Evolutionary conservation across 2,329 filamentous ascomycete species (phyloP).

Genomic region (Fusarium musae): DNA sequence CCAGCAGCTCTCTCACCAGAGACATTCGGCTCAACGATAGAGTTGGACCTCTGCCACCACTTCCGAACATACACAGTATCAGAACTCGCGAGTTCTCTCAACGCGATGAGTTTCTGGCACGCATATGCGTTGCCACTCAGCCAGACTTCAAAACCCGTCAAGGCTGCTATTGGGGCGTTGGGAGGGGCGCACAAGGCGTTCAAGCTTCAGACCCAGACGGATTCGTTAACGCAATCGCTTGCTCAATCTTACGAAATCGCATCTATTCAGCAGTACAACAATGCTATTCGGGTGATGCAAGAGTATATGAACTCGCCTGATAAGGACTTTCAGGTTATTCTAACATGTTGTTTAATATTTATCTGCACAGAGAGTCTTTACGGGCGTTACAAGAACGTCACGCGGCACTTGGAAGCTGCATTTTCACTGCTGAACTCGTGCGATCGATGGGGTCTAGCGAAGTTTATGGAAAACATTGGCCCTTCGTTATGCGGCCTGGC

Average conservation of each 20-base stretch:
- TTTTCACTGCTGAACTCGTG: neutral
- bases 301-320: slow-evolving; percentile 5
- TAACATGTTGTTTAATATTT: slow-evolving; percentile 22
- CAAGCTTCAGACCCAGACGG: slow-evolving; percentile 4
- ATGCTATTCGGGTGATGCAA: neutral
- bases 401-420: slow-evolving; percentile 4
- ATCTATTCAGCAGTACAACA: slow-evolving; percentile 15
- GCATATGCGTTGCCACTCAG: slow-evolving; percentile 1
- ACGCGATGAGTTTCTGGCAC: slow-evolving; percentile 12
- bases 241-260: slow-evolving; percentile 3
- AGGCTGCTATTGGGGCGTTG: slow-evolving; percentile 1
- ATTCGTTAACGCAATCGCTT: neutral
- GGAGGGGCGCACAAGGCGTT: slow-evolving; percentile 20
- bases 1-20: slow-evolving; percentile 1
- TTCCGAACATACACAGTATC: slow-evolving; percentile 3
- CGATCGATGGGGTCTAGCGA: neutral
- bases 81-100: neutral
- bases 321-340: neutral
- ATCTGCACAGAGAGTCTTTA: slow-evolving; percentile 21
- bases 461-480: slow-evolving; percentile 14
- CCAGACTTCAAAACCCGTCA: neutral
- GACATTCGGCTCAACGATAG: neutral
- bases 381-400: neutral
- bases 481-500: slow-evolving; percentile 2
- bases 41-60: slow-evolving; percentile 13